Percentiles rank a stretch among this genome's conserved stretches.
Evolutionary conservation across 257 asterid species (phyloP).

Genomic region (Solanum okadae): DNA sequence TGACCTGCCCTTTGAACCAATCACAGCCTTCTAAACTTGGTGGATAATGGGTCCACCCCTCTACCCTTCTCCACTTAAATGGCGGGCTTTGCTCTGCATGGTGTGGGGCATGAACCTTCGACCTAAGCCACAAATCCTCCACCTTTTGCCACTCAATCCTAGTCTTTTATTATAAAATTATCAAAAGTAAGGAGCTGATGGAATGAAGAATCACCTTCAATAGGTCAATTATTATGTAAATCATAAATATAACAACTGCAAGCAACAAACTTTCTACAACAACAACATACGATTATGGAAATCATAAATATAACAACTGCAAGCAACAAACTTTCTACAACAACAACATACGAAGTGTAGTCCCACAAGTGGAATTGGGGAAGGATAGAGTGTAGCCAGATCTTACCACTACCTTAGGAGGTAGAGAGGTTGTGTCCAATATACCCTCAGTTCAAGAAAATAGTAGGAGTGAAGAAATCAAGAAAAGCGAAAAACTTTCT

Average conservation of each 20-base stretch:
- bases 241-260: not conserved
- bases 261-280: too few relatives aligned
- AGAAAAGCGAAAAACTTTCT: not conserved
- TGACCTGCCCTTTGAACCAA: too few relatives aligned
- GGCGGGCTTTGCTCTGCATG: rapidly evolving
- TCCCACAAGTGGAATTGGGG: not conserved
- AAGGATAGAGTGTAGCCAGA: not conserved
- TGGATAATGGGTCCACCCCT: too few relatives aligned
- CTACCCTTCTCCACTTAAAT: too few relatives aligned
- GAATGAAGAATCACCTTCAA: not conserved
- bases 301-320: not conserved
- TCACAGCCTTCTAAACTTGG: too few relatives aligned
- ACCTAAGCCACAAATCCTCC: too few relatives aligned
- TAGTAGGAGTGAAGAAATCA: not conserved
- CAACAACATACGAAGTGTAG: not conserved
- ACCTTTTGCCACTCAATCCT: not conserved
- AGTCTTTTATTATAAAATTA: not conserved
- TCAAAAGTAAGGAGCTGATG: not conserved
- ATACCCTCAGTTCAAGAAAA: not conserved
- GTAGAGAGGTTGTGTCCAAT: not conserved
- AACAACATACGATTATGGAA: not conserved
- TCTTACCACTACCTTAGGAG: not conserved
- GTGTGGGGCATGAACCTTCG: too few relatives aligned
- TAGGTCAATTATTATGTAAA: not conserved
- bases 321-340: not conserved